These are phyloP conservation scores for Dictyostelium firmibasis DNA, from an alignment of 78 protist species.

Conservation along the genomic window DNA sequence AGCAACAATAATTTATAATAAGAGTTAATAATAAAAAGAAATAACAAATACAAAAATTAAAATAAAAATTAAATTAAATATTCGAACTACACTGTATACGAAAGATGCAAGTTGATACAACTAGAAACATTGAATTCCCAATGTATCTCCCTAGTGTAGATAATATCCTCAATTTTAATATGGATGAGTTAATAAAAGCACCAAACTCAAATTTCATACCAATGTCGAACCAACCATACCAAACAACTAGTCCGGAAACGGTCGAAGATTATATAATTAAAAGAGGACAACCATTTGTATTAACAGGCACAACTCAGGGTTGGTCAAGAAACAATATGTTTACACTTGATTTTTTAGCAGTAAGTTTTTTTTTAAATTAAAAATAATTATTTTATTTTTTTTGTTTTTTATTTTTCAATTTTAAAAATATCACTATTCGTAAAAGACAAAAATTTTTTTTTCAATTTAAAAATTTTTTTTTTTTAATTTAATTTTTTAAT, in stretches of 20 bases:
- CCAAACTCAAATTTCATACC: slow-evolving; percentile 10
- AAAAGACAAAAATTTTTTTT: not conserved
- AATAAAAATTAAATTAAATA: too few species aligned
- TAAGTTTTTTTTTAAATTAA: not conserved
- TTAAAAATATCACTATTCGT: not conserved
- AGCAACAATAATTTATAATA: too few species aligned
- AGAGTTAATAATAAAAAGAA: too few species aligned
- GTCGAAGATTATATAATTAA: not conserved
- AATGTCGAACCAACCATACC: not conserved
- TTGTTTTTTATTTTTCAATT: not conserved
- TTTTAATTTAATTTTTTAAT: not conserved
- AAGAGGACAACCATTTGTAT: slow-evolving; percentile 36
- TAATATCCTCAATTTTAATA: not conserved
- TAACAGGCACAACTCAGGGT: not conserved
- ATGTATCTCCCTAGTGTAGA: slow-evolving; percentile 29
- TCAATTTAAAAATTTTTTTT: not conserved
- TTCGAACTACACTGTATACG: too few species aligned
- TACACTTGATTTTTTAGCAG: not conserved
- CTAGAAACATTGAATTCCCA: slow-evolving; percentile 8
- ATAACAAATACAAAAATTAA: too few species aligned
- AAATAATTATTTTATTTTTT: not conserved
- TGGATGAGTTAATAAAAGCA: slow-evolving; percentile 2
- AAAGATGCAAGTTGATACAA: slow-evolving; percentile 41
- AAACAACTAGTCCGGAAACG: not conserved
- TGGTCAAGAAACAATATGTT: slow-evolving; percentile 14